Evolutionary conservation across 2,329 filamentous ascomycete genomes (phyloP), one percentile per base, ranked within the genome.

Genomic region (Periconia macrospinosa): DNA sequence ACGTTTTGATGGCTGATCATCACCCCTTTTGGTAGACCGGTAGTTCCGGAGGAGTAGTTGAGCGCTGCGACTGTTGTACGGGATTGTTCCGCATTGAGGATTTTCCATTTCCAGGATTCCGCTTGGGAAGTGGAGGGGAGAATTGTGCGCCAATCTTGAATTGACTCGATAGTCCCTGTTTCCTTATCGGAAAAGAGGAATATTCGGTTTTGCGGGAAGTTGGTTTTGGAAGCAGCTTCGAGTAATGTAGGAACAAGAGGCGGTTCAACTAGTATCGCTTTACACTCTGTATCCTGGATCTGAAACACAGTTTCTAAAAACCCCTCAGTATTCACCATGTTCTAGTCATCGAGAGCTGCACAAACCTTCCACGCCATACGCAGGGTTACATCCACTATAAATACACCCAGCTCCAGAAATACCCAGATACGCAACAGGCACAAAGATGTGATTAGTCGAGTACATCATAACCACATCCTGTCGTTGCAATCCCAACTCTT

Each of bases 371-470:
- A 78, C 72, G 1, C 78, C 81, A 59, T 81, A 84, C 3, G 75
- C 73, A 18, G 82, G 81, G 61, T 83, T 84, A n/a, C 79, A 80
- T 14, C 81, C 82, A 49, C 78, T 83, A 67, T 85, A 85, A 19
- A 81, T 75, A 53, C 75, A 78, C 2, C 81, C 81, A 19, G 76
- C 76, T 0, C 81, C 82, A 1, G 82, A 77, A 40, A 82, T 78
- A 2, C 80, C 82, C 6, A 84, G 70, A 60, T 83, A 84, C 14
- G 79, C 78, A 3, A 79, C 78, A 0, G 82, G 82, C 1, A 84
- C 76, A 57, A 81, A 82, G 40, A 85, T 78, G 56, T 83, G 79
- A 61, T 84, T 85, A 2, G 79, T 76, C 0, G 79, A 79, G 60
- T 79, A 81, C 42, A 83, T 75, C 75, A 84, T 76, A 30, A 83